Evolutionary conservation across 768 basidiomycete species (phyloP).

Genomic region (Naganishia vishniacii): DNA sequence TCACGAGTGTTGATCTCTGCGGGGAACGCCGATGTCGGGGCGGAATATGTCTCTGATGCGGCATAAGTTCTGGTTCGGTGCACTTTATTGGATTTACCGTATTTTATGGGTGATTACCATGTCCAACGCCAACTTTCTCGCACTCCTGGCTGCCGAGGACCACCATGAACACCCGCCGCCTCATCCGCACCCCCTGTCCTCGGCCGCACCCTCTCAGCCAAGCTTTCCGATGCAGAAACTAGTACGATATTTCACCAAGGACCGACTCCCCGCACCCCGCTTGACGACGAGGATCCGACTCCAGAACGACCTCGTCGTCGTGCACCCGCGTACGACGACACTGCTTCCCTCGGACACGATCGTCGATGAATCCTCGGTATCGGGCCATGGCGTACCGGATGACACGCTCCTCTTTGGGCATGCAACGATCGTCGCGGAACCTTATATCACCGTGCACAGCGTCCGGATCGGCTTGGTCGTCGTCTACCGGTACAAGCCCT

Average conservation of each 20-base stretch:
- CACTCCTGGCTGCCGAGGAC: neutral
- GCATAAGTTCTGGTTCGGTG: too few relatives aligned
- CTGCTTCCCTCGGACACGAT: neutral
- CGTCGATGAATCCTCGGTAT: neutral
- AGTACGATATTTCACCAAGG: constrained; percentile 10
- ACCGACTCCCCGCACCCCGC: constrained; percentile 5
- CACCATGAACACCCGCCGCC: neutral
- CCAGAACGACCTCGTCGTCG: constrained; percentile 14
- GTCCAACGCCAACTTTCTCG: constrained; percentile 13
- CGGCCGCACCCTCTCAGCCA: neutral
- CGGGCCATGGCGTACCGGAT: neutral
- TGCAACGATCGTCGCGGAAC: constrained; percentile 5
- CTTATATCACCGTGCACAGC: constrained; percentile 10
- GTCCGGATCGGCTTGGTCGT: constrained; percentile 1
- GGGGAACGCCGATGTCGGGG: constrained; percentile 15
- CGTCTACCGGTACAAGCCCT: neutral
- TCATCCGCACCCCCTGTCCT: neutral
- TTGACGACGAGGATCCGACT: neutral
- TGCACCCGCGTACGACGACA: constrained; percentile 1
- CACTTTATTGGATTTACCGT: too few relatives aligned
- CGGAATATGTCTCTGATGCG: constrained; percentile 1
- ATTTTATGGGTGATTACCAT: too few relatives aligned
- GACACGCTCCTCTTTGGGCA: constrained; percentile 15
- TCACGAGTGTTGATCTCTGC: neutral
- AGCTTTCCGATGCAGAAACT: constrained; percentile 6